A percentile compares a stretch with the other conserved stretches of the same genome.
Evolutionary conservation across 164 flowering plant genomes (phyloP).

Genomic region (Piper longum): DNA sequence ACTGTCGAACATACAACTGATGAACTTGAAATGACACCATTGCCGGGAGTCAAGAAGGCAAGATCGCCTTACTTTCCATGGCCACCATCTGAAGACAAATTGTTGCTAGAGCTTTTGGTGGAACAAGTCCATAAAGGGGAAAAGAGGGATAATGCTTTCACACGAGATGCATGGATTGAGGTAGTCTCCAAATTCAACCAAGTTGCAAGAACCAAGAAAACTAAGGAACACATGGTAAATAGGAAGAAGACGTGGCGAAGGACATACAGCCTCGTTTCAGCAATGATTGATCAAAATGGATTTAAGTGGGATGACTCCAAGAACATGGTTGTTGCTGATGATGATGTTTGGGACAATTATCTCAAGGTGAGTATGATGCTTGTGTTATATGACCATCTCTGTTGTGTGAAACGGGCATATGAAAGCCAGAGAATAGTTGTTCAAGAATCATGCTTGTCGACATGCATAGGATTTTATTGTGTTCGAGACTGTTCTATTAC

Average conservation of each 20-base stretch:
- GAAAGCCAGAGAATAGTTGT: too few relatives aligned
- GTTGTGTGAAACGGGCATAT: too few relatives aligned
- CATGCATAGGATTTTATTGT: too few relatives aligned
- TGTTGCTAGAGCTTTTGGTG: neutral
- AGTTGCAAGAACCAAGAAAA: neutral
- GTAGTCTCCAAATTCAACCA: neutral
- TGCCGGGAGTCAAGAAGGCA: neutral
- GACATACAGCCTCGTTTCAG: neutral
- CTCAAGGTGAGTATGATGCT: neutral
- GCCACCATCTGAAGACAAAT: neutral
- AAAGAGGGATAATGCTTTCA: neutral
- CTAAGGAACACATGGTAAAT: neutral
- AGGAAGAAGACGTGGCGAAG: neutral
- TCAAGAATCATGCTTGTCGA: too few relatives aligned
- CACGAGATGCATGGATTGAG: neutral
- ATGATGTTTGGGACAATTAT: conserved; percentile 1
- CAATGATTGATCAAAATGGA: conserved; percentile 1
- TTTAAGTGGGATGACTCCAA: conserved; percentile 1
- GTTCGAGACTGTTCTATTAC: too few relatives aligned
- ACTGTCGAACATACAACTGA: neutral
- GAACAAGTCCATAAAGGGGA: neutral
- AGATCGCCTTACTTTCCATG: neutral
- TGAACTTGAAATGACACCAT: neutral
- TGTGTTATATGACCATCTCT: too few relatives aligned
- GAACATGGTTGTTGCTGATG: conserved; percentile 1